These are phyloP conservation scores for Calophaca sinica DNA, from an alignment of 306 rosid species.

Conservation along the genomic window DNA sequence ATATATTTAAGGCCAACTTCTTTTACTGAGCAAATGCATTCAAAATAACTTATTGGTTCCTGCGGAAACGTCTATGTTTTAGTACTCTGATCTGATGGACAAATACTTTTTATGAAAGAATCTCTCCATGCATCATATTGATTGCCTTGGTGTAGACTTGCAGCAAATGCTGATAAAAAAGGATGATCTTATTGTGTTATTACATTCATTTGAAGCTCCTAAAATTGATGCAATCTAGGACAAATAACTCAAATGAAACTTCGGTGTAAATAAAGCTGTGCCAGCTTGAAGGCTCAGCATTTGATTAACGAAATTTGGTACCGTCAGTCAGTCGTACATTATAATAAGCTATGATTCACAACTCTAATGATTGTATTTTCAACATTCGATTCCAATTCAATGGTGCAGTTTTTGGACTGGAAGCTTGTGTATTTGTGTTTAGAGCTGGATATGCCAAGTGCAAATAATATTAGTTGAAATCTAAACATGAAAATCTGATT, in stretches of 20 bases:
- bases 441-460: constrained; percentile 15
- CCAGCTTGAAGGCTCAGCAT: constrained; percentile 25
- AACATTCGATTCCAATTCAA: constrained; percentile 21
- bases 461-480: constrained; percentile 31
- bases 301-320: constrained; percentile 25
- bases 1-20: neutral
- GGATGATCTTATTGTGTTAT: neutral
- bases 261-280: constrained; percentile 28
- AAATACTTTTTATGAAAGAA: too few species aligned
- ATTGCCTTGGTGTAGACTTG: neutral
- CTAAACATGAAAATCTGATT: constrained; percentile 31
- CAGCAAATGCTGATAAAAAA: neutral
- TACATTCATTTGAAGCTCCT: constrained; percentile 20
- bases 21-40: neutral
- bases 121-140: constrained; percentile 12
- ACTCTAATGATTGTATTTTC: constrained; percentile 17
- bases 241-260: constrained; percentile 24
- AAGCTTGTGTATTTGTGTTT: constrained; percentile 10
- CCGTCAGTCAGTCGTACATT: neutral
- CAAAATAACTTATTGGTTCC: too few species aligned
- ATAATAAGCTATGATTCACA: constrained; percentile 20
- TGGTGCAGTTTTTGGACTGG: constrained; percentile 21
- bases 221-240: neutral
- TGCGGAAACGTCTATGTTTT: too few species aligned
- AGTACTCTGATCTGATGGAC: too few species aligned